Conservation (phyloP, 2,329 filamentous ascomycete species). For the Monilinia polystroma region DNA sequence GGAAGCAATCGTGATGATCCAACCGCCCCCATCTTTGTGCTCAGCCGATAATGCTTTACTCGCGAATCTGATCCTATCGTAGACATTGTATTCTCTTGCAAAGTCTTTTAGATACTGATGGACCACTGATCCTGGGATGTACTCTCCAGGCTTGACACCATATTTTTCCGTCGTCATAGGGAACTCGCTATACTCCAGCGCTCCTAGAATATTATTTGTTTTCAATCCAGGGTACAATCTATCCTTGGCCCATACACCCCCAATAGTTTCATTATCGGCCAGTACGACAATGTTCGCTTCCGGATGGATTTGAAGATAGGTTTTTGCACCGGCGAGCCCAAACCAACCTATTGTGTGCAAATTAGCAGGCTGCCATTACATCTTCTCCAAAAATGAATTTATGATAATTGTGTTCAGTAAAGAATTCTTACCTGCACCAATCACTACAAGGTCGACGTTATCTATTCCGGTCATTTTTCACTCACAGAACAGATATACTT, state of each 20-base stretch:
- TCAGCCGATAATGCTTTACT: constrained; percentile 50
- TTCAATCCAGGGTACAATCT: constrained; percentile 68
- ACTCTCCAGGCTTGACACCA: constrained; percentile 50
- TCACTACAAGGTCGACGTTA: constrained; percentile 13
- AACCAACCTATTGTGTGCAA: constrained; percentile 28
- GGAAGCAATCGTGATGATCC: constrained; percentile 42
- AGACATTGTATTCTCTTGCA: constrained; percentile 53
- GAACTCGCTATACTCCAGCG: constrained; percentile 72
- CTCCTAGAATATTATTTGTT: constrained; percentile 72
- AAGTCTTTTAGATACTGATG: constrained; percentile 58
- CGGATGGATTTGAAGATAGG: constrained; percentile 59
- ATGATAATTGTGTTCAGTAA: background rate
- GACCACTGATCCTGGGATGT: constrained; percentile 58
- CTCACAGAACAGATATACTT: background rate
- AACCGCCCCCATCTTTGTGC: constrained; percentile 45
- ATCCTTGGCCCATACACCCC: constrained; percentile 68
- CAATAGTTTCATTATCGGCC: constrained; percentile 56
- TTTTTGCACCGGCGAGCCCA: constrained; percentile 62
- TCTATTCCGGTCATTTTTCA: background rate
- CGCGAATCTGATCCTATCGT: constrained; percentile 49
- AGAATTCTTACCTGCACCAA: constrained; percentile 17
- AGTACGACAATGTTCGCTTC: constrained; percentile 55
- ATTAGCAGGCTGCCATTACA: background rate
- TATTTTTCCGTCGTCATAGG: constrained; percentile 61
- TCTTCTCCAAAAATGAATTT: background rate